Conservation (phyloP, 768 basidiomycete genomes). For the Rubroboletus pulcherrimus region DNA sequence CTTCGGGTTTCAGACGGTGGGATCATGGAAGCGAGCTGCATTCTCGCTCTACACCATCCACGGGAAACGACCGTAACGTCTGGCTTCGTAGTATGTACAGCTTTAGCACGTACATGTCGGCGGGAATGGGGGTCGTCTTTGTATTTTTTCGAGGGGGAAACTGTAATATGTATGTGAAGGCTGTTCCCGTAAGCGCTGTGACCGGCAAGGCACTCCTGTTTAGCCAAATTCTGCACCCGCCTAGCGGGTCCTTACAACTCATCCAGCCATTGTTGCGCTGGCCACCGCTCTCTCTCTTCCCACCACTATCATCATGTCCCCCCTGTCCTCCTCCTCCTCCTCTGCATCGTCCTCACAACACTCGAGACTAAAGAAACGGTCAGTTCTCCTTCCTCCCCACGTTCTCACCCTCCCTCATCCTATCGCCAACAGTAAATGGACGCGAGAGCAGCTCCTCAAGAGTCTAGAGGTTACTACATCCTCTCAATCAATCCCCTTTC, state of each 20-base stretch:
- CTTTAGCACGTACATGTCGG: neutral
- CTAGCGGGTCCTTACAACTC: conserved; percentile 31
- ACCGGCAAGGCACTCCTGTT: conserved; percentile 36
- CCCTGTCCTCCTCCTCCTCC: conserved; percentile 28
- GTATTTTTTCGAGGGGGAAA: conserved; percentile 4
- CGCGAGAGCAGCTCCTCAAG: conserved; percentile 38
- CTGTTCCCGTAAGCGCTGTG: conserved; percentile 33
- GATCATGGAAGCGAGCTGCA: neutral
- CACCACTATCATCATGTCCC: conserved; percentile 37
- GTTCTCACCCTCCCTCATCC: conserved; percentile 22
- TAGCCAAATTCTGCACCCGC: conserved; percentile 34
- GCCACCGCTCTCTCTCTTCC: conserved; percentile 37
- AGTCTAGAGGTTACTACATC: conserved; percentile 35
- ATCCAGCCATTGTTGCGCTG: conserved; percentile 42
- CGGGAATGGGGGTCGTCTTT: neutral
- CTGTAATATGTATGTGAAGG: neutral
- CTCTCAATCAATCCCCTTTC: conserved; percentile 1
- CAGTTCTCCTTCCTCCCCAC: conserved; percentile 10
- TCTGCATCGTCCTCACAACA: conserved; percentile 19
- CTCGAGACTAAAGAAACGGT: conserved; percentile 35
- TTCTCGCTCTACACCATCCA: neutral
- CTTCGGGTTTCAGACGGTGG: neutral
- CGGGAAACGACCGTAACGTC: neutral
- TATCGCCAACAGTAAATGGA: conserved; percentile 30
- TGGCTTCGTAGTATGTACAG: neutral